These are phyloP conservation scores for Penicillium dipodomyicola DNA, from an alignment of 495 filamentous ascomycete species.

Conservation along the genomic window DNA sequence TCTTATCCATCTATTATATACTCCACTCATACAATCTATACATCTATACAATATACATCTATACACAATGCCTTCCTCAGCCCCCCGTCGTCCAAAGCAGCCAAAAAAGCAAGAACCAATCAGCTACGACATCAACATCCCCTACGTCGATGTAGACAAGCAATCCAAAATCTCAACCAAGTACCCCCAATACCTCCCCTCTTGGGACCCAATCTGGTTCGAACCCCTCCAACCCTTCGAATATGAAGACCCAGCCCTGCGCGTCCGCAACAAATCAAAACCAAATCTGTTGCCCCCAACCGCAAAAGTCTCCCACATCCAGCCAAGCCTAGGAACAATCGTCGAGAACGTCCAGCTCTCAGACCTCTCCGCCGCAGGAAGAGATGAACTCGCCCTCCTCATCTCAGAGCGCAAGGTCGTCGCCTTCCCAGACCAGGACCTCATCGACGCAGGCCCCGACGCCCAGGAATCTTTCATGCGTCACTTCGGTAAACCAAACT, in stretches of 20 bases:
- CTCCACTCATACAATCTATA: not conserved
- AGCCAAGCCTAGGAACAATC: conserved; percentile 69
- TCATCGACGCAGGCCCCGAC: conserved; percentile 64
- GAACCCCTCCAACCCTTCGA: conserved; percentile 57
- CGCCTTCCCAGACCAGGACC: conserved; percentile 69
- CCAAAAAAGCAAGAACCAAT: conserved; percentile 43
- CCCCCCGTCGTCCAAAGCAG: conserved; percentile 34
- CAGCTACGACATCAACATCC: conserved; percentile 58
- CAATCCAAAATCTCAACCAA: conserved; percentile 42
- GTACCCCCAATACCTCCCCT: conserved; percentile 61
- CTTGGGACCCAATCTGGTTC: conserved; percentile 62
- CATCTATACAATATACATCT: not conserved
- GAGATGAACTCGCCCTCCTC: conserved; percentile 75
- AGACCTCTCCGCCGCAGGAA: conserved; percentile 63
- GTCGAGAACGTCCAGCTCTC: conserved; percentile 71
- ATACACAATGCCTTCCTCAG: conserved; percentile 39
- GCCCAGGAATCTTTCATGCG: conserved; percentile 58
- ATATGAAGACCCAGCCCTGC: conserved; percentile 58
- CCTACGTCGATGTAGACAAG: conserved; percentile 46
- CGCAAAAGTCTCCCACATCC: conserved; percentile 59
- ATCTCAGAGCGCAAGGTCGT: conserved; percentile 76
- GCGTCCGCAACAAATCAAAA: conserved; percentile 54
- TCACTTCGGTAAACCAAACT: conserved; percentile 59
- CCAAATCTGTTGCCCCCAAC: conserved; percentile 51
- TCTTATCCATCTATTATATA: conserved; percentile 11